These are phyloP conservation scores for barrel medic (Medicago truncatula) DNA, from an alignment of 306 rosid species.

Conservation along the genomic window DNA sequence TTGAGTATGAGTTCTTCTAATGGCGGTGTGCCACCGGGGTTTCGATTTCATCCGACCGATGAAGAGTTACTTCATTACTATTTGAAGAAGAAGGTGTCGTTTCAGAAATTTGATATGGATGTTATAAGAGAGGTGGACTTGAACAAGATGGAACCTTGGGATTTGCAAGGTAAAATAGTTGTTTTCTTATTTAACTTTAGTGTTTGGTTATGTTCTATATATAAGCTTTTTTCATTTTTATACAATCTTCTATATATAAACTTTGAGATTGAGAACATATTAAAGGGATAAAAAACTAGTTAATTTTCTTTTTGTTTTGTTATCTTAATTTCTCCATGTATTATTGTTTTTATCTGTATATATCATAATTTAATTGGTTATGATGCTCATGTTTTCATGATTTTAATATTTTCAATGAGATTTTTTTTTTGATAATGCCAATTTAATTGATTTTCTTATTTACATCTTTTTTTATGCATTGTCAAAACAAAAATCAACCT, in stretches of 20 bases:
- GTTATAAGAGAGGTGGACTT: slow-evolving; percentile 94
- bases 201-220: background rate
- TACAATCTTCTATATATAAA: background rate
- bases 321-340: background rate
- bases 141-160: slow-evolving; percentile 99
- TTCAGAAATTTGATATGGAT: slow-evolving; percentile 94
- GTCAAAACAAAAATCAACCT: no score
- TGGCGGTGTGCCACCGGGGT: slow-evolving; percentile 96
- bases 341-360: no score
- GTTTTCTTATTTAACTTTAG: background rate
- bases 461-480: no score
- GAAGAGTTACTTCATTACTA: slow-evolving; percentile 92
- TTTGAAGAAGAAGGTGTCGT: slow-evolving; percentile 85
- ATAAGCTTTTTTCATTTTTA: background rate
- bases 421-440: background rate
- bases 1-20: slow-evolving; percentile 68
- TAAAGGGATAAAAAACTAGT: background rate
- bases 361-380: background rate
- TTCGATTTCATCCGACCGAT: slow-evolving; percentile 93
- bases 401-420: no score
- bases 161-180: slow-evolving; percentile 75
- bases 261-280: background rate
- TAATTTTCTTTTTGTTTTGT: background rate
- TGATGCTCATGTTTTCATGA: background rate
- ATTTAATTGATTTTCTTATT: background rate